These are phyloP conservation scores for Chaetomium tenue DNA, from an alignment of 495 filamentous ascomycete species.

Conservation along the genomic window DNA sequence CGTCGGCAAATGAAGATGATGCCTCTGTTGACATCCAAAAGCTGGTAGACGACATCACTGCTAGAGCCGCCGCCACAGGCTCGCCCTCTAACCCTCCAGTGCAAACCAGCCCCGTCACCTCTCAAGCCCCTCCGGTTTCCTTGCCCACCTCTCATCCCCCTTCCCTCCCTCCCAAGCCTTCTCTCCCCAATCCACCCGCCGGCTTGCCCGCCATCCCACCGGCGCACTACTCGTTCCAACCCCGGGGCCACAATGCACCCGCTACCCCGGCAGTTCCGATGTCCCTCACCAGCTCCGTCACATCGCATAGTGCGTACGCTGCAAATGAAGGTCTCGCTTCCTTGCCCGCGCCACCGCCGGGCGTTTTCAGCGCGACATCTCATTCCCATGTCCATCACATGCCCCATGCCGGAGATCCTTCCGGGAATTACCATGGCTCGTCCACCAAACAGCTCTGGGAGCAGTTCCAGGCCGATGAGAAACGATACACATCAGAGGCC, in stretches of 20 bases:
- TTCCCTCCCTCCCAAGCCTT: conserved; percentile 56
- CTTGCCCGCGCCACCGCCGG: conserved; percentile 59
- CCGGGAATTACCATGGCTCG: conserved; percentile 9
- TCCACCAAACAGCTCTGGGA: conserved; percentile 68
- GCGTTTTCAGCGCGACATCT: conserved; percentile 40
- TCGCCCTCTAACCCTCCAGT: conserved; percentile 31
- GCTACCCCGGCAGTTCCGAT: conserved; percentile 45
- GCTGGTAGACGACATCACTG: conserved; percentile 52
- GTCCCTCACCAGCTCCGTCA: conserved; percentile 46
- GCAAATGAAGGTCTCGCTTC: conserved; percentile 52
- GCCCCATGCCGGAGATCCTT: conserved; percentile 33
- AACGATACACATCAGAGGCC: conserved; percentile 34
- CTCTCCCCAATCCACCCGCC: conserved; percentile 29
- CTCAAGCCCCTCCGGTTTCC: conserved; percentile 38
- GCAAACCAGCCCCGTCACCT: conserved; percentile 37
- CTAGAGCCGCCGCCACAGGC: conserved; percentile 39
- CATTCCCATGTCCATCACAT: conserved; percentile 41
- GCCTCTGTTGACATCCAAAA: conserved; percentile 50
- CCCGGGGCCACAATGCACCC: conserved; percentile 38
- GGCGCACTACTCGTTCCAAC: conserved; percentile 38
- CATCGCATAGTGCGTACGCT: conserved; percentile 46
- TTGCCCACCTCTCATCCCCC: conserved; percentile 46
- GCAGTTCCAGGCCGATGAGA: conserved; percentile 79
- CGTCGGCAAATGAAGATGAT: conserved; percentile 38
- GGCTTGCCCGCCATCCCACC: conserved; percentile 38